phyloP scores from a whole-genome alignment of 768 basidiomycete genomes.

The Filobasidium floriforme region DNA sequence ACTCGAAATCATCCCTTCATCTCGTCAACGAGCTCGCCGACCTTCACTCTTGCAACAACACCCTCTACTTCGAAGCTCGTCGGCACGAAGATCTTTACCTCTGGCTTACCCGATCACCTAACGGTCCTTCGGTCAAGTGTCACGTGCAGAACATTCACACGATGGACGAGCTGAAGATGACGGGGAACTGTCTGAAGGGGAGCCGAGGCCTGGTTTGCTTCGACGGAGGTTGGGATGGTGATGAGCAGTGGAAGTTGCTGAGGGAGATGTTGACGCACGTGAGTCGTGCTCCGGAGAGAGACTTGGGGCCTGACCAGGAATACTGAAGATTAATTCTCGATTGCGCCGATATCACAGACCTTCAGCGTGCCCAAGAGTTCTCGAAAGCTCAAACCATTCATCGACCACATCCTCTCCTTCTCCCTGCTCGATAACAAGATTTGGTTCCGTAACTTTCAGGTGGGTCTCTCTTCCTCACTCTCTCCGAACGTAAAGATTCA shows the following conservation, averaged over 20 bases:
- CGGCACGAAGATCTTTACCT: constrained; percentile 91
- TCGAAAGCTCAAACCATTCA: constrained; percentile 86
- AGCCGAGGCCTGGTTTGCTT: constrained; percentile 87
- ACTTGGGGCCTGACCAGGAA: neutral
- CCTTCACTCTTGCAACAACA: constrained; percentile 94
- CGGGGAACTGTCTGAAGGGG: constrained; percentile 95
- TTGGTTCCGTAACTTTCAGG: constrained; percentile 99
- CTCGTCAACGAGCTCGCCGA: constrained; percentile 93
- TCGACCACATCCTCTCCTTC: constrained; percentile 95
- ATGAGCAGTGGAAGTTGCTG: constrained; percentile 73
- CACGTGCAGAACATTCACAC: constrained; percentile 98
- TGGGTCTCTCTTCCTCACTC: constrained; percentile 42
- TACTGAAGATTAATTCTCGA: neutral
- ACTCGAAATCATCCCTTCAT: constrained; percentile 87
- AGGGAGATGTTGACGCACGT: constrained; percentile 63
- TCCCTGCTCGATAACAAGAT: constrained; percentile 91
- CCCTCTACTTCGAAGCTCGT: constrained; percentile 93
- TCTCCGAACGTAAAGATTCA: neutral
- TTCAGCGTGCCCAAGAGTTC: constrained; percentile 91
- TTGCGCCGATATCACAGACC: constrained; percentile 54
- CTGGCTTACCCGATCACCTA: constrained; percentile 94
- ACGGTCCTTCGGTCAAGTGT: constrained; percentile 93
- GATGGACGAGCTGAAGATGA: constrained; percentile 99
- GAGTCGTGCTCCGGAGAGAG: constrained; percentile 20
- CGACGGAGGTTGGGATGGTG: constrained; percentile 72